Base-by-base conservation (phyloP, 495 filamentous ascomycete genomes). In the Thermochaetoides thermophila region DNA sequence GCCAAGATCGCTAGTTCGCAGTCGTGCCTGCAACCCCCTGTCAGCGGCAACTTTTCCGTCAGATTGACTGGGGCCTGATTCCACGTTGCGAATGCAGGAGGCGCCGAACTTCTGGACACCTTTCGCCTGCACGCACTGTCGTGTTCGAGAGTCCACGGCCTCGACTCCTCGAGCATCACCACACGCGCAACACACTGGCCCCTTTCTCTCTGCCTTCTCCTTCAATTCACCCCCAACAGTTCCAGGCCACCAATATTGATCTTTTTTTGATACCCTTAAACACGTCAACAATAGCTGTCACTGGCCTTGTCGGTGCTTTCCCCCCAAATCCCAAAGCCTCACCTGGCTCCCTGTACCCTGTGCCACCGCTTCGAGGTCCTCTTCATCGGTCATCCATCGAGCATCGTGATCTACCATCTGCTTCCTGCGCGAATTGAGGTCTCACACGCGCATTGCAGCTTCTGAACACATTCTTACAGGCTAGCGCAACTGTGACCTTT, bases 61-160 rank as follows among this genome's bases (percentile, higher is more conserved):
- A 42, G 38, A 40, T 34, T 31, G 32, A 33, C 31, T 28, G 33
- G 43, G 22, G 27, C n/a, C n/a, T n/a, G n/a, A n/a, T n/a, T n/a
- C n/a, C n/a, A n/a, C n/a, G n/a, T 27, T 29, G 20, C 41, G 26
- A 42, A 45, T 44, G 17, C 34, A 34, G 19, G 43, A 37, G 32
- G 35, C 29, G 26, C 36, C 44, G 35, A 51, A 43, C 48, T 49
- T 53, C 42, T 53, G 50, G 49, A 54, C 50, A 54, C 50, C 50
- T 54, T 54, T 46, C 50, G 52, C 48, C 48, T 46, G 43, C 30
- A 38, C n/a, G 29, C 31, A 31, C 20, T 20, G 27, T 31, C 25
- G 22, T n/a, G 17, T 39, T 33, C 30, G 29, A 21, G 37, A 40
- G n/a, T n/a, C n/a, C n/a, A n/a, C n/a, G n/a, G n/a, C n/a, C n/a